Evolutionary conservation across 2,329 filamentous ascomycete genomes (phyloP), one percentile per base, ranked within the genome.

Genomic region (Ceratocystis albifundus): DNA sequence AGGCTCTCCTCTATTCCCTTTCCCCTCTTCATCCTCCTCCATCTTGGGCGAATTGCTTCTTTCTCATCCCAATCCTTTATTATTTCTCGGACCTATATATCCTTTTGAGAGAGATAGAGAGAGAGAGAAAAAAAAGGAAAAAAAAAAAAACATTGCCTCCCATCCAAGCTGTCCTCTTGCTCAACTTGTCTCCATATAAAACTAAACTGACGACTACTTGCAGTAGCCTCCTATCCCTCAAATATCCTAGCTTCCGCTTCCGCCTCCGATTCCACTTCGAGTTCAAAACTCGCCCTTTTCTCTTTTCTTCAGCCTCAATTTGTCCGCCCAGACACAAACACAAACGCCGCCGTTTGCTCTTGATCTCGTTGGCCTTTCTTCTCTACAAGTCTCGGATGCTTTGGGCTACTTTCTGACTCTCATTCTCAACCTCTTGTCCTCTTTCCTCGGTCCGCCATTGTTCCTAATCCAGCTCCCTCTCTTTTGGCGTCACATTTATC

Each of bases 401-500:
- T 65, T 65, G 64, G 53, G 53, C 32, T 25, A 61, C 55, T 36
- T 32, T 63, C 44, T 63, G 55, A 59, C 55, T 15, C 30, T 59
- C 55, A 59, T 59, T 59, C 55, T 59, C 55, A 59, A 59, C 55
- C 55, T 59, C 55, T 41, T 50, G 15, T 50, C 28, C 10, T 30
- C 61, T 50, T 41, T 32, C 32, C 61, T 32, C 61, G 4, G 59
- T 32, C 8, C 55, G 41, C 65, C n/a, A 7, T 36, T 20, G 22
- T 25, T 41, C 46, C 46, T 25, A 30, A n/a, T 46, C 48, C 20
- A 50, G 65, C 45, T 57, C n/a, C 46, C 17, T 53, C 59, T 32
- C 15, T 30, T 30, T 28, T 22, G 32, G 48, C 30, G 30, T 20
- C 17, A n/a, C 41, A 53, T 59, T 59, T 30, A 59, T n/a, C 28